These are phyloP conservation scores for Dendrocalamus latiflorus DNA, from an alignment of 202 grass and related monocot genomes.

Conservation along the genomic window DNA sequence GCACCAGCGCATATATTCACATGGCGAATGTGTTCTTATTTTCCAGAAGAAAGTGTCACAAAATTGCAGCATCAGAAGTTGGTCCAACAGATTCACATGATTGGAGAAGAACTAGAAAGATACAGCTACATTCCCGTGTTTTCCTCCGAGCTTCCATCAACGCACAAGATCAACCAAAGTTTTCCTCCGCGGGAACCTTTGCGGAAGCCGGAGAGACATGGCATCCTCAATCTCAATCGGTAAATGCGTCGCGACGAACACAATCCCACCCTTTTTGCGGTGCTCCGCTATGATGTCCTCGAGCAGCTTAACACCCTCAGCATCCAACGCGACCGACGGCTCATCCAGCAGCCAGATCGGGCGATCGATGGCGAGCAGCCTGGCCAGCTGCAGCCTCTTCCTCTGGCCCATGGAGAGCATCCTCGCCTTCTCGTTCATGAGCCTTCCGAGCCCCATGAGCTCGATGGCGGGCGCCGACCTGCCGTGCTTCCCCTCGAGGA, in stretches of 20 bases:
- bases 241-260: conserved; percentile 81
- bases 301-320: conserved; percentile 62
- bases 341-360: conserved; percentile 97
- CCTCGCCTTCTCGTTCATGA: conserved; percentile 87
- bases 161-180: conserved; percentile 80
- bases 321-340: conserved; percentile 80
- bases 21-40: conserved; percentile 13
- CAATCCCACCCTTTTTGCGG: conserved; percentile 85
- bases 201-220: conserved; percentile 73
- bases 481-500: conserved; percentile 78
- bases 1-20: conserved; percentile 18
- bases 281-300: conserved; percentile 88
- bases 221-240: conserved; percentile 83
- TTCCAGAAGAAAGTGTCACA: conserved; percentile 21
- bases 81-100: conserved; percentile 15
- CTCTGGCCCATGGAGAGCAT: conserved; percentile 98
- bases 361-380: conserved; percentile 76
- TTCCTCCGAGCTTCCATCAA: conserved; percentile 39
- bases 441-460: conserved; percentile 85
- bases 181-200: conserved; percentile 80
- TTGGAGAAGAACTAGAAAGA: conserved; percentile 23
- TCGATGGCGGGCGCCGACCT: conserved; percentile 56
- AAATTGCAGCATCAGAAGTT: conserved; percentile 2
- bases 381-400: conserved; percentile 75
- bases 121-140: conserved; percentile 5